A percentile compares a stretch with the other conserved stretches of the same genome.
Conservation (phyloP, 1,284 basidiomycete species). For the Heterobasidion irregulare region DNA sequence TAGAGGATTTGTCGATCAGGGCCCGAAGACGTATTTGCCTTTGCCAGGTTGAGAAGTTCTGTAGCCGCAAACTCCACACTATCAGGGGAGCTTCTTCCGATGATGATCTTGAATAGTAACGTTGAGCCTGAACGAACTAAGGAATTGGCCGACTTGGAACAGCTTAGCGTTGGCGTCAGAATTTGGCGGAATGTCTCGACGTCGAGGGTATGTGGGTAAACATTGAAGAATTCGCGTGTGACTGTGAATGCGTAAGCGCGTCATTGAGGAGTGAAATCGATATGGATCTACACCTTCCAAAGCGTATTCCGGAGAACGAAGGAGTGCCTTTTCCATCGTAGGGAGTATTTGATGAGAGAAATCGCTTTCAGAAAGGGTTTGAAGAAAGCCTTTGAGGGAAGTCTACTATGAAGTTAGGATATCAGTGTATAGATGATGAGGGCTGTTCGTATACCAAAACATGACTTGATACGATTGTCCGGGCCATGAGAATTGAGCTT, state of each 20-base stretch:
- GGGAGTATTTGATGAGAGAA: slow-evolving; percentile 48
- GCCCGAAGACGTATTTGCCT: slow-evolving; percentile 77
- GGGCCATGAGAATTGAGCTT: slow-evolving; percentile 8
- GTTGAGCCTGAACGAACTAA: slow-evolving; percentile 53
- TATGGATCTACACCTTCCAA: slow-evolving; percentile 37
- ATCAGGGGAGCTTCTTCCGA: slow-evolving; percentile 24
- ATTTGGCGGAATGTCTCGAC: slow-evolving; percentile 52
- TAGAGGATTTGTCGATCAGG: slow-evolving; percentile 85
- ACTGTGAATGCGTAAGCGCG: slow-evolving; percentile 24
- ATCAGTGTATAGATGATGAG: not conserved
- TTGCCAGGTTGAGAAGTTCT: slow-evolving; percentile 68
- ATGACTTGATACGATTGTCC: slow-evolving; percentile 6
- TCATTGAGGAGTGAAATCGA: not conserved
- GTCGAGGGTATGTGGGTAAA: slow-evolving; percentile 49
- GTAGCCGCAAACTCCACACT: slow-evolving; percentile 38
- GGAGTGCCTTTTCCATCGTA: slow-evolving; percentile 62
- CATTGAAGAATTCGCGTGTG: slow-evolving; percentile 44
- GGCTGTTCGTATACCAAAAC: slow-evolving; percentile 3
- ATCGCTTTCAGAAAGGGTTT: slow-evolving; percentile 41
- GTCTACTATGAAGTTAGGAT: slow-evolving; percentile 22
- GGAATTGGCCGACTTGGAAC: slow-evolving; percentile 73
- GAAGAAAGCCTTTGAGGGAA: slow-evolving; percentile 56
- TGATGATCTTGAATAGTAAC: slow-evolving; percentile 52
- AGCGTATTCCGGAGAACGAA: slow-evolving; percentile 68
- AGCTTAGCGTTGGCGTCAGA: slow-evolving; percentile 57